A percentile compares a stretch with the other conserved stretches of the same genome.
Conservation (phyloP, 2,329 filamentous ascomycete genomes). For the Sporothrix globosa region DNA sequence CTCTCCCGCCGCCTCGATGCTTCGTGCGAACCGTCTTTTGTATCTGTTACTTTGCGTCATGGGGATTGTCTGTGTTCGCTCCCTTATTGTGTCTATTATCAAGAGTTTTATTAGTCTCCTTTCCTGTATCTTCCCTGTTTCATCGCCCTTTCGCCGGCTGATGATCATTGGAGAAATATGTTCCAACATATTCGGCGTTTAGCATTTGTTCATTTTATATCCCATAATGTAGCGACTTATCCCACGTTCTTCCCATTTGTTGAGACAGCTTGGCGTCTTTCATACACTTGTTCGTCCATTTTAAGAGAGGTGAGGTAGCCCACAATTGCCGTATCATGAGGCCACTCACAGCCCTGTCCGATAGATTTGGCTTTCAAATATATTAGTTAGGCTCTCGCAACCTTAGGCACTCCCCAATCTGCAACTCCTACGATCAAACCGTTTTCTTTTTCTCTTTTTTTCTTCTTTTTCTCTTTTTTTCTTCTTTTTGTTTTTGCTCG, state of each 20-base stretch:
- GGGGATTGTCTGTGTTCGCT: neutral
- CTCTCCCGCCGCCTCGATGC: constrained; percentile 9
- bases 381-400: neutral
- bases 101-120: neutral
- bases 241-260: neutral
- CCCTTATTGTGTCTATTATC: neutral
- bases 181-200: neutral
- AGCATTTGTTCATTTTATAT: neutral
- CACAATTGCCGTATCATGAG: neutral
- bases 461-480: neutral
- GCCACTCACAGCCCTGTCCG: neutral
- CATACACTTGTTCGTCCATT: neutral
- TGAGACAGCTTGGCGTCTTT: neutral
- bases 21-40: neutral
- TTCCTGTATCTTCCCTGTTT: neutral
- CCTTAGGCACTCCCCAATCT: neutral
- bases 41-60: neutral
- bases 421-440: constrained; percentile 3
- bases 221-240: neutral
- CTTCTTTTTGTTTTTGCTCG: neutral
- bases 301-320: neutral
- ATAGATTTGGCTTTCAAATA: neutral
- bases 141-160: neutral
- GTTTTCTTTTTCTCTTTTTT: neutral
- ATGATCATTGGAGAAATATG: neutral